A percentile compares a stretch with the other conserved stretches of the same genome.
These are phyloP conservation scores for Gleditsia sinensis DNA, from an alignment of 306 rosid species.

Conservation along the genomic window DNA sequence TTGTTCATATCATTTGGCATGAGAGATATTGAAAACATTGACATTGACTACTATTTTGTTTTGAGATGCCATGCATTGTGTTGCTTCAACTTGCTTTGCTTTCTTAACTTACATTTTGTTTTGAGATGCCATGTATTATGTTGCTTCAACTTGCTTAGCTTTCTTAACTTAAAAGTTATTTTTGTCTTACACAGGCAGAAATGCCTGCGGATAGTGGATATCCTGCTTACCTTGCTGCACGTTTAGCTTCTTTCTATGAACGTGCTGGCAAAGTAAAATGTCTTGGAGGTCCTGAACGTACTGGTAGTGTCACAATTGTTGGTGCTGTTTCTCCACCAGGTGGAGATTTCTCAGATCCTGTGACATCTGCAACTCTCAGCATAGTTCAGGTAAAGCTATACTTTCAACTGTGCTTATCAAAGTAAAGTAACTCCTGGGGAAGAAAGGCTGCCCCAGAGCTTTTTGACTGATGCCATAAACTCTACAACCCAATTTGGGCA, in stretches of 20 bases:
- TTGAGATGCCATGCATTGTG: background rate
- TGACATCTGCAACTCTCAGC: constrained; percentile 99
- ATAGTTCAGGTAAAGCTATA: constrained; percentile 84
- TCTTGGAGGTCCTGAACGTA: constrained; percentile 96
- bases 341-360: constrained; percentile 99
- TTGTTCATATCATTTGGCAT: constrained; percentile 1
- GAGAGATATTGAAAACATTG: constrained; percentile 8
- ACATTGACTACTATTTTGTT: background rate
- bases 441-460: background rate
- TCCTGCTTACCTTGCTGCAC: constrained; percentile 99
- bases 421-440: background rate
- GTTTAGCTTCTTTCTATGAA: constrained; percentile 98
- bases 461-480: background rate
- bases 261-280: constrained; percentile 99
- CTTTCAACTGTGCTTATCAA: constrained; percentile 16
- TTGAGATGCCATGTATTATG: background rate
- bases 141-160: background rate
- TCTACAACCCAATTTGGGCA: background rate
- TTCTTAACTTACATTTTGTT: background rate
- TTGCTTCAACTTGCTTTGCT: background rate
- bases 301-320: constrained; percentile 98
- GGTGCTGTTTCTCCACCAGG: constrained; percentile 99
- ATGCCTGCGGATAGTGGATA: constrained; percentile 99
- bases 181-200: constrained; percentile 77
- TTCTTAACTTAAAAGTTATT: background rate